phyloP scores from a whole-genome alignment of 148 eudicot genomes.

The Simmondsia chinensis region DNA sequence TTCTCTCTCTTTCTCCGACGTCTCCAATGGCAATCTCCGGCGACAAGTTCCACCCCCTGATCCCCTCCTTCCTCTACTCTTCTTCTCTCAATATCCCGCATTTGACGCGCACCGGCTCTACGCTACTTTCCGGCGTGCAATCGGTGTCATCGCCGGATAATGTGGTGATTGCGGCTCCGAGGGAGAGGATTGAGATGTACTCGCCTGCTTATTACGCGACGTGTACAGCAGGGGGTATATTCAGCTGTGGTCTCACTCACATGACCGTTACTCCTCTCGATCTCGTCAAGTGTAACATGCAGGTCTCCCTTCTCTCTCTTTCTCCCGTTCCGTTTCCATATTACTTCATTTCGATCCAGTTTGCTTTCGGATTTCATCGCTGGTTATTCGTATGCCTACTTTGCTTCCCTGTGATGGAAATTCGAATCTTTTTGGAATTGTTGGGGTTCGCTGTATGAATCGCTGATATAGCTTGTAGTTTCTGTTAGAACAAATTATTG shows the following conservation, averaged over 20 bases:
- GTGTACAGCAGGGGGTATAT: constrained; percentile 42
- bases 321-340: background rate
- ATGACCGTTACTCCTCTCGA: constrained; percentile 68
- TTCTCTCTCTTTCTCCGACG: background rate
- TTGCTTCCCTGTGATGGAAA: no score
- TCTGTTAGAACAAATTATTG: no score
- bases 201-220: constrained; percentile 51
- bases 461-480: no score
- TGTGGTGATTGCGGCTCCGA: constrained; percentile 40
- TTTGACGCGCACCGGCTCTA: background rate
- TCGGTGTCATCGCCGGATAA: constrained; percentile 4
- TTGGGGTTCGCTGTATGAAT: no score
- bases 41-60: constrained; percentile 9
- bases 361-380: background rate
- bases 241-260: constrained; percentile 68
- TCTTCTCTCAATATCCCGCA: constrained; percentile 1
- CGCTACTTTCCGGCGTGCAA: background rate
- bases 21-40: constrained; percentile 15
- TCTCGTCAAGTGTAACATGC: constrained; percentile 74
- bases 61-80: constrained; percentile 30
- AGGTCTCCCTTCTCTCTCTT: constrained; percentile 21
- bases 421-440: no score
- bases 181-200: constrained; percentile 55
- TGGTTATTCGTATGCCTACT: no score
- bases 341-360: background rate